Base-by-base conservation (phyloP, 352 stramenopile species). In the Aphanomyces astaci region DNA sequence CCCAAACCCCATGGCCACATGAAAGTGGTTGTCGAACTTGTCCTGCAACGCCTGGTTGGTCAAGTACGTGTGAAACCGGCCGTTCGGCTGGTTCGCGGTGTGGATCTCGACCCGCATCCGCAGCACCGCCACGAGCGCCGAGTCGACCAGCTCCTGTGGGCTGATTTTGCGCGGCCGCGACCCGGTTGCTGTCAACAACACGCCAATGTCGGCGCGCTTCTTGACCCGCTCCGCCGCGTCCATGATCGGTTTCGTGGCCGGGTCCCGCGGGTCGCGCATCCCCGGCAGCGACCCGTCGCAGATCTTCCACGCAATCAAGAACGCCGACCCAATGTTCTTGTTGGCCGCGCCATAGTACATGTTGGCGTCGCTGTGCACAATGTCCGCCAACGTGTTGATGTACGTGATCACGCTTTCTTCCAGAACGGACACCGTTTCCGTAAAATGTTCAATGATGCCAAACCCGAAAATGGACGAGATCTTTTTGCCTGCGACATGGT, bases 381-480 rank as follows among this genome's bases (percentile, higher is more conserved):
- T 98, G 46, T 90, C 85, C 2, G 95, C 96, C 66, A 99, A 93
- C 33, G 89, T 98, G 73, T 99, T 99, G 64, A 99, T 97, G 76
- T 98, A 97, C 54, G 88, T 98, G 81, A 98, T 98, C 2, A 98
- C 87, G 71, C 98, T 94, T 64, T 98, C 90, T 62, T 97, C 89
- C 0, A 99, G 74, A 31, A 91, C 75, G 64, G 85, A 89, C 48
- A 92, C 97, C 33, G 88, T 96, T 66, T 97, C 86, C 19, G 96
- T 97, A 71, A 99, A 99, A 33, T 97, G 92, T 74, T 98, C 83
- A 64, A 99, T 98, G 64, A 92, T 95, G 2, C 90, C 92, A 75
- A 99, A 99, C 4, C 90, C 95, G 75, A 98, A 98, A 24, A 98
- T 89, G 40, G 94, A 97, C 75, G 87, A 94, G 73, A 98, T 97